Base-by-base conservation (phyloP, 129 eudicot genomes). In the Rutidosis leptorrhynchoides region DNA sequence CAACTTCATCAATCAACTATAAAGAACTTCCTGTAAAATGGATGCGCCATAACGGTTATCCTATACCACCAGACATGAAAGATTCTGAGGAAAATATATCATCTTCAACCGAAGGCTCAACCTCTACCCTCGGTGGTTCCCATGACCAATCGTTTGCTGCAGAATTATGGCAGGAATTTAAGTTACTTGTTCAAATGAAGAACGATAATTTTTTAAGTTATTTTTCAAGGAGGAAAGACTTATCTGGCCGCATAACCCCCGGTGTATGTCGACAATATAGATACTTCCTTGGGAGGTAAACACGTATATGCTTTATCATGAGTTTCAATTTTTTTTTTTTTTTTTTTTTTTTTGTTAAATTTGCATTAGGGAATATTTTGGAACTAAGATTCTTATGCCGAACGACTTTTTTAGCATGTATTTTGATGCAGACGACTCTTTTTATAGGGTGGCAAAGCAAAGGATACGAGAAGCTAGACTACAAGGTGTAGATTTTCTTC, bases 31-130 rank as follows among this genome's bases (percentile, higher is more conserved):
- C 97, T n/a, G 80, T 91, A 21, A 81, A 84, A 79, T 91, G 96
- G 97, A 85, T 91, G 97, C 85, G 78, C 74, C 96, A 91, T 76
- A 91, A 91, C 29, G 90, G 94, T 20, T 91, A 91, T 45, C 77
- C 88, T 28, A 83, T 91, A 40, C 97, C 97, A 2, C 88, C 80
- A 25, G 97, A 87, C 59, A 81, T 91, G 97, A 74, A 77, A 58
- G 85, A 79, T 49, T 52, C 83, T 40, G 75, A 83, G 24, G 77
- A 59, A n/a, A 53, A 70, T 32, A 29, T 72, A 6, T 70, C 74
- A 45, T 60, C 85, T 67, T 80, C 87, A 21, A 1, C 45, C 6
- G 67, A 68, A 37, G 95, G 82, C 28, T 68, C 74, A 40, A 66
- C 19, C 26, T 55, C 82, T 9, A 66, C 82, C 7, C 63, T 79